These are phyloP conservation scores for Dothideomycetes sp. DNA, from an alignment of 2,329 filamentous ascomycete species.

Conservation along the genomic window DNA sequence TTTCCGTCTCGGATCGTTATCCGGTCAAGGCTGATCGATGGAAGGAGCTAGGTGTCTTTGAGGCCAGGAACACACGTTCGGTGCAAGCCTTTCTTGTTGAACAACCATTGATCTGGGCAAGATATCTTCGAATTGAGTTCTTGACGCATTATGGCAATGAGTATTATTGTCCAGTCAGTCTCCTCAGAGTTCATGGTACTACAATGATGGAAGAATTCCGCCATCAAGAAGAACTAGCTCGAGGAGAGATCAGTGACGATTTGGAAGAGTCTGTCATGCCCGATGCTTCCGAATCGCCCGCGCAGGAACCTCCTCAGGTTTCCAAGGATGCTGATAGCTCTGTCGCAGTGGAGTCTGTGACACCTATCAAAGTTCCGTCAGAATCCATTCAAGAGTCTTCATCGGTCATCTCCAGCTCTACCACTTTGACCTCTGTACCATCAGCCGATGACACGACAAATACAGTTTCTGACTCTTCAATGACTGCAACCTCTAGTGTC, in stretches of 20 bases:
- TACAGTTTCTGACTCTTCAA: too few relatives aligned
- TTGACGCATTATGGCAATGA: conserved; percentile 91
- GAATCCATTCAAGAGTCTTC: not conserved
- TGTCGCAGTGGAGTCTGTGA: not conserved
- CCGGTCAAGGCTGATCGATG: conserved; percentile 88
- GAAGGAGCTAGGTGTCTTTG: conserved; percentile 79
- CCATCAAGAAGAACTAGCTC: conserved; percentile 65
- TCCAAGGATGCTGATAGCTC: conserved; percentile 15
- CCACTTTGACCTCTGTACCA: too few relatives aligned
- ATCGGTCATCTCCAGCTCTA: not conserved
- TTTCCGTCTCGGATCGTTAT: conserved; percentile 90
- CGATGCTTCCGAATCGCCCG: conserved; percentile 3
- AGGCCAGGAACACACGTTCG: conserved; percentile 84
- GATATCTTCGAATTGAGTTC: conserved; percentile 87
- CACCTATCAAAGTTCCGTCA: not conserved
- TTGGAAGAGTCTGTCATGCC: conserved; percentile 38
- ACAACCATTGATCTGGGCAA: conserved; percentile 90
- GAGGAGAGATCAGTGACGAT: conserved; percentile 52
- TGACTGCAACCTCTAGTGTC: too few relatives aligned
- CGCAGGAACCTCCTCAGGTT: conserved; percentile 9
- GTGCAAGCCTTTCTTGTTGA: conserved; percentile 92
- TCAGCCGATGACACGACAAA: too few relatives aligned
- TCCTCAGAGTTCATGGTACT: conserved; percentile 84
- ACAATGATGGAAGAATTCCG: conserved; percentile 92
- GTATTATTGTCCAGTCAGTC: conserved; percentile 87